Evolutionary conservation across 1,284 basidiomycete genomes (phyloP), one percentile per base, ranked within the genome.

Genomic region (Cryptococcus neoformans): DNA sequence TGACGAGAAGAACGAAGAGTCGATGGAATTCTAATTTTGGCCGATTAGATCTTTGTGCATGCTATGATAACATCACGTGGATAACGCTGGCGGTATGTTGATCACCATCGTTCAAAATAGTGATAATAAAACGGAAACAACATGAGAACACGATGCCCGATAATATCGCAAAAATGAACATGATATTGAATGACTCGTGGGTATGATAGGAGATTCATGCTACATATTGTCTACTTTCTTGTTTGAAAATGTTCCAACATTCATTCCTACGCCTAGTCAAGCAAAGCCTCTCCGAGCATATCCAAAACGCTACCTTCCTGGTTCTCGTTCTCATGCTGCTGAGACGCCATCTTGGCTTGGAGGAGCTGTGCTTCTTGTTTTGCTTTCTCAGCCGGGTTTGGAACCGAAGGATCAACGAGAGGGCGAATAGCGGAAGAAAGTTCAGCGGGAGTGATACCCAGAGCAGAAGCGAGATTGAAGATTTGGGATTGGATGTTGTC

Each of bases 361-460:
- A 75, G 59, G 44, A 71, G 51, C 53, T 72, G 69, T 3, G 61
- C 60, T 55, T 74, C 72, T 7, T 53, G 59, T 36, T 63, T 49
- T n/a, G 63, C 70, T 9, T 59, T 60, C 14, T 69, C 69, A 14
- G 63, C 63, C 11, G 75, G 69, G 62, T 76, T 68, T 11, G 73
- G 70, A 1, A 71, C 73, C 21, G 74, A 71, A 4, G 76, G 76
- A 61, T 78, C 74, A 58, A 76, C 64, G 14, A 75, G 62, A 1
- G 75, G 76, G 53, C 76, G 62, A 53, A 78, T 75, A 10, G 73
- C 76, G 16, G 62, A 61, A 39, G 66, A 68, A 1, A 78, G 62
- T 34, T 77, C 74, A 48, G 73, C 74, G 28, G 75, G 73, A 44
- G 70, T 72, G 58, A 77, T 69, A 42, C 76, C 76, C 41, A 78